Base-by-base conservation (phyloP, 352 stramenopile species). In the Globisporangium okanoganense region DNA sequence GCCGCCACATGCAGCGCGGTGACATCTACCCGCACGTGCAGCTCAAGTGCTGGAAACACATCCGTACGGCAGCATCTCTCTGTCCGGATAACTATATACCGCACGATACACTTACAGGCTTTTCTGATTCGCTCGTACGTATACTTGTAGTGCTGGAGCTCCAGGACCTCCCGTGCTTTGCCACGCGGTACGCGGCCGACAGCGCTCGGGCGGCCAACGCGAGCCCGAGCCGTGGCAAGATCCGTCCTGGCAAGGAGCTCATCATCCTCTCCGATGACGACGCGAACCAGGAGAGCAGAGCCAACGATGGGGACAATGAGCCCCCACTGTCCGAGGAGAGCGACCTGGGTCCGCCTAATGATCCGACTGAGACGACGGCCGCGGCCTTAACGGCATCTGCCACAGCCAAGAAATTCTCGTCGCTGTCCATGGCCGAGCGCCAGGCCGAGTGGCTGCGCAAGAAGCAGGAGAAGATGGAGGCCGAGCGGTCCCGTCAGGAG, bases 31-130 rank as follows among this genome's bases (percentile, higher is more conserved):
- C 82, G 24, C 66, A 75, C 35, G 70, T 66, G 31, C 80, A 88
- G 54, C 64, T 75, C 66, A 90, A 90, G 58, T 94, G 85, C 62
- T 94, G 82, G 85, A 85, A 82, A 25, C 74, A 94, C 51, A 90
- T 92, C 31, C 14, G 78, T 88, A 76, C 35, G 73, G n/a, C n/a
- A n/a, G n/a, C n/a, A n/a, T n/a, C n/a, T n/a, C n/a, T n/a, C 60
- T 0, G 4, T 13, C 12, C 31, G 25, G 10, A 33, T 31, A 24
- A 14, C 6, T 31, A 18, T 20, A 20, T 18, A 62, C 25, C 44
- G 38, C 6, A 33, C 29, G 3, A 33, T 33, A 62, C 14, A n/a
- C n/a, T n/a, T n/a, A n/a, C n/a, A n/a, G n/a, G 24, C 20, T 31
- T 41, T 25, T 50, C 24, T 18, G 24, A 22, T 16, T 24, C 0